Evolutionary conservation across 768 basidiomycete genomes (phyloP).

Genomic region (Tremella mesenterica): DNA sequence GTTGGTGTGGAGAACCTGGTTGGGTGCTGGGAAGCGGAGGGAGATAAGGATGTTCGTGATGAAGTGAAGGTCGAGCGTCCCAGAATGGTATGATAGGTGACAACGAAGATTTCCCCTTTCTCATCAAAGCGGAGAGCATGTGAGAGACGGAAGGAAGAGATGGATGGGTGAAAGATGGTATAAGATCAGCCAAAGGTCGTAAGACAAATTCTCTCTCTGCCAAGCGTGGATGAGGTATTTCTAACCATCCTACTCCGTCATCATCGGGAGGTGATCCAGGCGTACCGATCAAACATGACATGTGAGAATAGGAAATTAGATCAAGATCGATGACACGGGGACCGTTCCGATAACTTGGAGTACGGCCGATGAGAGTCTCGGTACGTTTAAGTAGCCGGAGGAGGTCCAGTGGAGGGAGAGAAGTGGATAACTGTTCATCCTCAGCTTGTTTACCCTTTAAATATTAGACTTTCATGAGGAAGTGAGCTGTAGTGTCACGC

Average conservation of each 20-base stretch:
- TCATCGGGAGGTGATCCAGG: constrained; percentile 46
- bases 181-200: constrained; percentile 75
- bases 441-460: not conserved
- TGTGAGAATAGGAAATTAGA: constrained; percentile 63
- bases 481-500: not conserved
- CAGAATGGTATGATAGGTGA: constrained; percentile 34
- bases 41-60: too few species aligned
- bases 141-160: constrained; percentile 47
- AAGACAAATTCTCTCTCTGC: constrained; percentile 86
- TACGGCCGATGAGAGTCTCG: constrained; percentile 66
- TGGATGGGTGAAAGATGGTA: constrained; percentile 67
- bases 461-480: not conserved
- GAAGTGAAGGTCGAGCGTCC: constrained; percentile 10
- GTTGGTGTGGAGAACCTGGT: constrained; percentile 15
- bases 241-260: constrained; percentile 53
- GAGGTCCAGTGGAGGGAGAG: constrained; percentile 55
- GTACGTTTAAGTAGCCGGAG: constrained; percentile 62
- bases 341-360: constrained; percentile 69
- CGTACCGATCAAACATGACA: constrained; percentile 54
- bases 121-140: constrained; percentile 44
- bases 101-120: constrained; percentile 9
- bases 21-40: too few species aligned
- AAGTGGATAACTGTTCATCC: constrained; percentile 62
- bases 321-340: constrained; percentile 87
- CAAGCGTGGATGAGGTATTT: constrained; percentile 75